Evolutionary conservation across 2,329 filamentous ascomycete genomes (phyloP), one percentile per base, ranked within the genome.

Genomic region (Aspergillus sp.): DNA sequence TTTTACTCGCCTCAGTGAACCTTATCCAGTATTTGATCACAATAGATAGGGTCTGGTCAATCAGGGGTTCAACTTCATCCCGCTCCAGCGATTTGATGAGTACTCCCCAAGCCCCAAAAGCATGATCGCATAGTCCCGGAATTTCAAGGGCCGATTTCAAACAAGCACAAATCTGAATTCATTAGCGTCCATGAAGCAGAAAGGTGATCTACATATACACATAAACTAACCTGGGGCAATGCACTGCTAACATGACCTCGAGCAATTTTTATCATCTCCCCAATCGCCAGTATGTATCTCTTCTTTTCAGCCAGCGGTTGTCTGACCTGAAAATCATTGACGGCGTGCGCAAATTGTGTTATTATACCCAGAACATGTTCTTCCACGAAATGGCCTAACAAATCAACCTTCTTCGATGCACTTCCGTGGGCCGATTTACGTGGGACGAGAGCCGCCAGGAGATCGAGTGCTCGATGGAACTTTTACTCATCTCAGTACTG

Each of bases 21-120:
- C 59, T 67, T 4, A 64, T 55, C 93, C 93, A 98, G 60, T 93
- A 85, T 56, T 85, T 83, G 20, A 86, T 83, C 43, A 97, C 83
- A 37, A 95, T 81, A 46, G 90, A 90, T 56, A 97, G 89, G 0
- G 90, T 95, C 49, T 91, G 90, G 62, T 95, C 90, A 7, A 97
- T 74, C 33, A 96, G 77, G 22, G 82, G 77, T 54, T 86, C 84
- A 5, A 95, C 77, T 60, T 96, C 90, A 20, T 90, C 85, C 48
- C 84, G 83, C 7, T 85, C 84, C 43, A 97, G 76, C 45, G 84
- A 80, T 23, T 72, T 79, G 15, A 97, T 78, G 70, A 98, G 83
- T 7, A 83, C 78, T 22, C 82, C 78, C 93, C 93, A 99, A 43
- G 90, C 88, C 3, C 79, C 81, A 59, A 97, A 90, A 2, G 90